These are phyloP conservation scores for Coniochaeta sp. DNA, from an alignment of 2,329 filamentous ascomycete species.

Conservation along the genomic window DNA sequence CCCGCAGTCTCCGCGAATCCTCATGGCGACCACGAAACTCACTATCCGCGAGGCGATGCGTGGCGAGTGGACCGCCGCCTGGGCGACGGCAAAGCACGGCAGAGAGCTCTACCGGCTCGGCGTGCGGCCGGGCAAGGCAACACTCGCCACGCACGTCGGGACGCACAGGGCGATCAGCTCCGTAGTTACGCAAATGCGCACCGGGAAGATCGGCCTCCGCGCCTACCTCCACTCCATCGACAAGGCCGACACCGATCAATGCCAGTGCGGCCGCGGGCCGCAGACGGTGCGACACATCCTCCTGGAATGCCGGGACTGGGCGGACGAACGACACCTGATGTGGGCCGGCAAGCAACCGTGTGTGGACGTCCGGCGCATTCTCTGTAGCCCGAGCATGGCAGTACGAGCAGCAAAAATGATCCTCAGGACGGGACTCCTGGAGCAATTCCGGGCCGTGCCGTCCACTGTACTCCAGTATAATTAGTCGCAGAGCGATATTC, in stretches of 20 bases:
- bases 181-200: conserved; percentile 17
- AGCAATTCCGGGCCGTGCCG: conserved; percentile 18
- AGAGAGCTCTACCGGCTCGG: conserved; percentile 7
- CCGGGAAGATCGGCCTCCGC: conserved; percentile 18
- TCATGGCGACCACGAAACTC: conserved; percentile 4
- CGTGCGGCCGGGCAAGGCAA: conserved; percentile 4
- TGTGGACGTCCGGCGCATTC: conserved; percentile 21
- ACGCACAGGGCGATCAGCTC: conserved; percentile 16
- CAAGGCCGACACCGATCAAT: conserved; percentile 19
- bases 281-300: conserved; percentile 21
- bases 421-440: conserved; percentile 19
- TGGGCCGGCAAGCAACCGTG: conserved; percentile 10
- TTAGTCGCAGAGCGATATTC: too few species aligned
- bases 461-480: conserved; percentile 17
- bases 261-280: conserved; percentile 15
- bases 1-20: background rate
- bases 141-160: conserved; percentile 7
- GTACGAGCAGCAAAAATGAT: conserved; percentile 25
- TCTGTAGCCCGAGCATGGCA: conserved; percentile 21
- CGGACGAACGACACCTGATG: conserved; percentile 13
- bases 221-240: conserved; percentile 21
- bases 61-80: conserved; percentile 7
- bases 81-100: conserved; percentile 5
- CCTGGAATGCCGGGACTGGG: conserved; percentile 20
- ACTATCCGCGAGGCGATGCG: conserved; percentile 7